Conservation (phyloP, 768 basidiomycete genomes). For the Mycena sanguinolenta region DNA sequence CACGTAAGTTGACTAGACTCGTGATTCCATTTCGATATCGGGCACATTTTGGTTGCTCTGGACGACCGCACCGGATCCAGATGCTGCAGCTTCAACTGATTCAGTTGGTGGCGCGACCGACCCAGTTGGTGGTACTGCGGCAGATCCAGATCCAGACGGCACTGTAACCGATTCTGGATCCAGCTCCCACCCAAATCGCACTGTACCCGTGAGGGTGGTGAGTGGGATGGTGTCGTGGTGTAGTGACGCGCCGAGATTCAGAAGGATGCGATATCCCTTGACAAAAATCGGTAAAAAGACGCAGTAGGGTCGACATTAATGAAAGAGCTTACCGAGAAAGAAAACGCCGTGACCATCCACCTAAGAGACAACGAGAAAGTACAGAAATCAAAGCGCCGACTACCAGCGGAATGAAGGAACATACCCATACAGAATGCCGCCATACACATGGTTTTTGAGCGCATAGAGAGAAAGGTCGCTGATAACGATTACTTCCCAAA, state of each 20-base stretch:
- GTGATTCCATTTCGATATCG: too few species aligned
- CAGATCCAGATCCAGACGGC: too few species aligned
- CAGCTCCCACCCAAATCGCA: constrained; percentile 5
- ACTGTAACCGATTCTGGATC: background rate
- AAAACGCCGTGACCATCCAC: constrained; percentile 7
- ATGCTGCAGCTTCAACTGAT: too few species aligned
- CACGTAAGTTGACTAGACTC: too few species aligned
- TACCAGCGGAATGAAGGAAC: background rate
- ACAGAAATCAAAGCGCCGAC: background rate
- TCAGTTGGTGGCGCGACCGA: too few species aligned
- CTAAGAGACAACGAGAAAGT: too few species aligned
- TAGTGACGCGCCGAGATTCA: background rate
- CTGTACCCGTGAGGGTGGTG: background rate
- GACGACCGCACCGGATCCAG: too few species aligned
- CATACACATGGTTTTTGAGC: background rate
- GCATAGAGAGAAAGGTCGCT: background rate
- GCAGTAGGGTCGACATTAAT: too few species aligned
- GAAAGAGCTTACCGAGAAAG: constrained; percentile 7
- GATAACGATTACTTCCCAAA: background rate
- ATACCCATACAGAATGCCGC: constrained; percentile 1
- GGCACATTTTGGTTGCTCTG: too few species aligned
- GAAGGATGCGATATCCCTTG: constrained; percentile 7
- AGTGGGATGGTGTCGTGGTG: background rate
- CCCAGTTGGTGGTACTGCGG: too few species aligned
- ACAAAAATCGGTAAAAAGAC: too few species aligned